Conservation (phyloP, 208 protist genomes). For the Wallacemonas rigidus region DNA sequence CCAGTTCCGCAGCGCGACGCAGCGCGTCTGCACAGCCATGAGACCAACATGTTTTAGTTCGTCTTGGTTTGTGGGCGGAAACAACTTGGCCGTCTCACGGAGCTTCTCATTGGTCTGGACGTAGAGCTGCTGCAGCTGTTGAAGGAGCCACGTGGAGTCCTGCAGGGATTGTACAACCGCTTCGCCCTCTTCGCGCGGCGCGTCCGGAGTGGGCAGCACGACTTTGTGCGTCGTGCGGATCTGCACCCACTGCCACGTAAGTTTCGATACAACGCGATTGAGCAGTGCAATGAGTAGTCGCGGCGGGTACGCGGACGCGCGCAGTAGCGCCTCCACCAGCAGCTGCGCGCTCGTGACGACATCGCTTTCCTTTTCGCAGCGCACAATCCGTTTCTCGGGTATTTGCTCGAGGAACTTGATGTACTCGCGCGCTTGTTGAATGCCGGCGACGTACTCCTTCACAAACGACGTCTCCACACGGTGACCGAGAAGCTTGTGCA, state of each 20-base stretch:
- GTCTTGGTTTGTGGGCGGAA: constrained; percentile 5
- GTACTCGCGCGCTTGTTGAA: constrained; percentile 63
- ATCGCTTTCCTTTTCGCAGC: constrained; percentile 29
- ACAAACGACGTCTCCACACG: constrained; percentile 77
- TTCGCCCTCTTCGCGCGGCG: constrained; percentile 14
- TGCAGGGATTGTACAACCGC: neutral
- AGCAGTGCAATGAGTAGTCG: constrained; percentile 53
- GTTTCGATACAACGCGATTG: constrained; percentile 45
- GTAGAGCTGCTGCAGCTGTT: constrained; percentile 49
- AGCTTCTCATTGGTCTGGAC: constrained; percentile 35
- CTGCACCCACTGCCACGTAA: constrained; percentile 47
- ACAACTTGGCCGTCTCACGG: constrained; percentile 10
- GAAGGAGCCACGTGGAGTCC: constrained; percentile 34
- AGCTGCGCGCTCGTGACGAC: constrained; percentile 25
- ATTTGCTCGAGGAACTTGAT: constrained; percentile 63
- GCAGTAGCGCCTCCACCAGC: constrained; percentile 28
- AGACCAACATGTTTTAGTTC: constrained; percentile 39
- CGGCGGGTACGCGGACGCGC: constrained; percentile 48
- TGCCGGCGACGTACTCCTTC: constrained; percentile 64
- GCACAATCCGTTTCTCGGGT: constrained; percentile 49
- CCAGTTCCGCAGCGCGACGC: constrained; percentile 36
- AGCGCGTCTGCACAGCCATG: constrained; percentile 48
- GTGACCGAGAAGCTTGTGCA: constrained; percentile 69
- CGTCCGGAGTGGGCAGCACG: constrained; percentile 34
- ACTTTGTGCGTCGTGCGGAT: constrained; percentile 43